A percentile compares a stretch with the other conserved stretches of the same genome.
Evolutionary conservation across 257 asterid genomes (phyloP).

Genomic region (Paraleonurus japonicus): DNA sequence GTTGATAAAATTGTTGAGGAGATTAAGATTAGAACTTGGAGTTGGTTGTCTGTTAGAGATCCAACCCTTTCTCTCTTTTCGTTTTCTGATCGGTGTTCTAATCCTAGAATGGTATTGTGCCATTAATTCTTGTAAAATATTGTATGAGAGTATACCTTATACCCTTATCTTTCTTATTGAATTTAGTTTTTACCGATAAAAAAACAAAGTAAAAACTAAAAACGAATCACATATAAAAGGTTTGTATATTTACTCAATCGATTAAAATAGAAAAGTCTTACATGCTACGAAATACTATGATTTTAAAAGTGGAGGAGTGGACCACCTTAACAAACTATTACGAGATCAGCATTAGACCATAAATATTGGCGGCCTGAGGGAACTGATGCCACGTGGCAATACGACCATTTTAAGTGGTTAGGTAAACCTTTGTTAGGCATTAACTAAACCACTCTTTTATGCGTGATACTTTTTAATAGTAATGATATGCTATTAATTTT

Average conservation of each 20-base stretch:
- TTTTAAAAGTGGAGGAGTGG: not conserved
- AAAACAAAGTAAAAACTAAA: too few species aligned
- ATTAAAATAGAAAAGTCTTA: not conserved
- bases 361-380: not conserved
- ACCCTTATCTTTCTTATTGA: too few species aligned
- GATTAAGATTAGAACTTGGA: too few species aligned
- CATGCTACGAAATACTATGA: too few species aligned
- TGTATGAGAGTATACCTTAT: too few species aligned
- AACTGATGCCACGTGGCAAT: conserved; percentile 8
- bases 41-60: too few species aligned
- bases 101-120: too few species aligned
- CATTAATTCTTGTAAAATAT: too few species aligned
- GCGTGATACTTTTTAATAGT: not conserved
- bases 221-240: not conserved
- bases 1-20: too few species aligned
- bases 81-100: too few species aligned
- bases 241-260: not conserved
- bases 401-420: not conserved
- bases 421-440: not conserved
- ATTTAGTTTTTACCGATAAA: too few species aligned
- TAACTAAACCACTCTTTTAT: not conserved
- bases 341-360: not conserved
- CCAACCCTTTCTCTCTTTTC: too few species aligned
- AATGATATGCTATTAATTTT: not conserved
- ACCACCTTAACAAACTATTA: conserved; percentile 18